Base-by-base conservation (phyloP, 768 basidiomycete species). In the Holtermanniella nyarrowii region DNA sequence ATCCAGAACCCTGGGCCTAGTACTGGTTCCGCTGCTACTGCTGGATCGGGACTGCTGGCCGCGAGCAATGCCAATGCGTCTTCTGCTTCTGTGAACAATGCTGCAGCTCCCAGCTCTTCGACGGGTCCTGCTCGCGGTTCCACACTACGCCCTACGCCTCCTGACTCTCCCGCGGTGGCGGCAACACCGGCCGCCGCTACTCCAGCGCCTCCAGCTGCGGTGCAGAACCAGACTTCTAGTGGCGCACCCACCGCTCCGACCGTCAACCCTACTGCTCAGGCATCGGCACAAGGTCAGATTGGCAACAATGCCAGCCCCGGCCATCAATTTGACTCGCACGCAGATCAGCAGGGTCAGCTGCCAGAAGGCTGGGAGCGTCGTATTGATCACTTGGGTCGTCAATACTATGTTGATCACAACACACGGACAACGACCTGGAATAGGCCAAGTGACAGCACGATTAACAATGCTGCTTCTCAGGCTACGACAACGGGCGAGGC, bases 401-500 rank as follows among this genome's bases (percentile, higher is more conserved):
- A 88, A 5, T 99, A 99, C 71, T 99, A 97, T 70, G 95, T 99
- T 49, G 95, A 99, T 69, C 95, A 97, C 74, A 97, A 96, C 71
- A 88, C 88, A 7, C 84, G 95, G 50, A 87, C 85, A 12, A 99
- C 95, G 5, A 97, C 95, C 0, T 99, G 95, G 95, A 91, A 88
- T 69, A 77, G 95, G 16, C 93, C 93, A 5, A 86, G 84, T 21
- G 73, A 80, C 12, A 88, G 78, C 63, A 83, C 85, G 42, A 78
- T 80, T 3, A 82, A 78, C 13, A 91, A 93, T 85, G 86, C 68
- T 46, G 65, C 65, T 26, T 61, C 61, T 24, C 66, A 68, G 48
- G 62, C 71, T 12, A 63, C 55, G 20, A 53, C 60, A 14, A 64
- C 72, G 12, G 66, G 65, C 40, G 70, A 72, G 50, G 69, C 70